Conservation (phyloP, 768 basidiomycete genomes). For the Leccinum longicurvipes region DNA sequence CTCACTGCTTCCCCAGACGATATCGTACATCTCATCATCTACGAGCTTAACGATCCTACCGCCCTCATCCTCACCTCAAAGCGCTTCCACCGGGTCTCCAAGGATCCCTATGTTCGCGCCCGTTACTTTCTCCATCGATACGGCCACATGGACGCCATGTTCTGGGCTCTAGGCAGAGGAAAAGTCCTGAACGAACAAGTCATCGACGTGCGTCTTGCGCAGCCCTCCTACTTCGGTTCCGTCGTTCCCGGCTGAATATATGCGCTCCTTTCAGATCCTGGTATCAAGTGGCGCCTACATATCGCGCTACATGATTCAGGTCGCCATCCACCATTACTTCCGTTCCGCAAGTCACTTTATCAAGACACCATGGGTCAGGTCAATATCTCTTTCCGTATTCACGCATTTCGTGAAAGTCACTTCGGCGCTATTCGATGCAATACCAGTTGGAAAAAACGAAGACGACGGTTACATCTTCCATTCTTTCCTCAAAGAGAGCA, state of each 20-base stretch:
- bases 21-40: slow-evolving; percentile 70
- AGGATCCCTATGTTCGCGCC: slow-evolving; percentile 73
- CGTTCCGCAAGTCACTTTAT: slow-evolving; percentile 69
- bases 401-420: slow-evolving; percentile 61
- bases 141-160: slow-evolving; percentile 67
- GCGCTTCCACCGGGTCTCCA: slow-evolving; percentile 59
- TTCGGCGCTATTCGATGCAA: slow-evolving; percentile 56
- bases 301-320: slow-evolving; percentile 75
- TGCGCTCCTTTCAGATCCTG: slow-evolving; percentile 51
- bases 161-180: slow-evolving; percentile 71
- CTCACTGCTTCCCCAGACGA: slow-evolving; percentile 41
- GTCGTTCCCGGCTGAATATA: slow-evolving; percentile 23
- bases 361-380: slow-evolving; percentile 72
- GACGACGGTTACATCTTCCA: slow-evolving; percentile 70
- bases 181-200: slow-evolving; percentile 61
- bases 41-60: slow-evolving; percentile 64
- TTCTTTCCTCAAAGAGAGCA: slow-evolving; percentile 66
- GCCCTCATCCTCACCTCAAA: slow-evolving; percentile 54
- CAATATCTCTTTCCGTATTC: slow-evolving; percentile 57
- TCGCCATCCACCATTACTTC: slow-evolving; percentile 78
- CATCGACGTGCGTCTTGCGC: slow-evolving; percentile 54
- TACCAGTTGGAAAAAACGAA: slow-evolving; percentile 68
- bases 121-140: slow-evolving; percentile 75
- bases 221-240: slow-evolving; percentile 19
- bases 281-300: slow-evolving; percentile 72